These are phyloP conservation scores for Capsicum chinense DNA, from an alignment of 257 asterid genomes.

Conservation along the genomic window DNA sequence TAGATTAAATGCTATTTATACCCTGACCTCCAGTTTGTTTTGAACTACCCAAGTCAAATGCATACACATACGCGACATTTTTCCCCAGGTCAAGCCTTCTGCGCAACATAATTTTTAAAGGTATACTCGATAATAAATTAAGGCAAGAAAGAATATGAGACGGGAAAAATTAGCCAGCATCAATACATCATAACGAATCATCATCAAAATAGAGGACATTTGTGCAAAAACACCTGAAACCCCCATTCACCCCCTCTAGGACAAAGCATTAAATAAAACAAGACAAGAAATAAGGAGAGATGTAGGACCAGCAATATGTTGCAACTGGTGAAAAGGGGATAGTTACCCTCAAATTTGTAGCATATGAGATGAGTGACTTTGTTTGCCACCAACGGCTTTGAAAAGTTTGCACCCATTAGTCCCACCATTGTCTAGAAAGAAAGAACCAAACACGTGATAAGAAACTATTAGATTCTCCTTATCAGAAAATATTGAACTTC, in stretches of 20 bases:
- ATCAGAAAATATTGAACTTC: not conserved
- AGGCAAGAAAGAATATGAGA: not conserved
- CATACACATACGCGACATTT: not conserved
- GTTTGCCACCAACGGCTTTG: constrained; percentile 82
- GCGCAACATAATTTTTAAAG: not conserved
- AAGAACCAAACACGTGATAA: constrained; percentile 25
- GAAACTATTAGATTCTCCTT: constrained; percentile 21
- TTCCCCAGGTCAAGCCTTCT: constrained; percentile 17
- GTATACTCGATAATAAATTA: not conserved
- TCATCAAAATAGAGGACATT: not conserved
- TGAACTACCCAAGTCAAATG: not conserved
- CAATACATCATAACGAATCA: not conserved
- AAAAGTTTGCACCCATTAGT: constrained; percentile 89
- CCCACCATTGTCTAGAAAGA: constrained; percentile 76
- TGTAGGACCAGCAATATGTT: not conserved
- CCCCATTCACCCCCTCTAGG: not conserved
- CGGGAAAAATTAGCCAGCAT: not conserved
- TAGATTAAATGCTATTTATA: constrained; percentile 4
- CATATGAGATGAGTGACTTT: constrained; percentile 94
- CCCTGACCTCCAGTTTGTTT: constrained; percentile 3
- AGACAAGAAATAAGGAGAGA: not conserved
- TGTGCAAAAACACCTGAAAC: not conserved
- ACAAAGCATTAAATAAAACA: not conserved
- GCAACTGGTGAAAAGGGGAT: constrained; percentile 19
- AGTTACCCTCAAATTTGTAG: constrained; percentile 91